Evolutionary conservation across 768 basidiomycete genomes (phyloP).

Genomic region (Suillus cothurnatus): DNA sequence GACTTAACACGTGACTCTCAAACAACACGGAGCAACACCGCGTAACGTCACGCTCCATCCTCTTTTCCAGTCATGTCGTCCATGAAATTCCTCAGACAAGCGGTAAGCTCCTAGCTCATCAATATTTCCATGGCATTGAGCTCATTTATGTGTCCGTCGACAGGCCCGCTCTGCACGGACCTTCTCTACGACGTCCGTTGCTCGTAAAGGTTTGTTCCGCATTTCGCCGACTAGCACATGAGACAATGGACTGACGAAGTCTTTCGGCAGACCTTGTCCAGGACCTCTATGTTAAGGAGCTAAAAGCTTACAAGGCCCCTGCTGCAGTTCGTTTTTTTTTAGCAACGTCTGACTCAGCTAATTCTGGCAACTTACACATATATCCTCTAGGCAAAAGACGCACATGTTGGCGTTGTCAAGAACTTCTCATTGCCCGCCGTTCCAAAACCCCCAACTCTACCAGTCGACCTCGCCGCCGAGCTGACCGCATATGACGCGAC

Average conservation of each 20-base stretch:
- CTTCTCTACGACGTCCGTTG: constrained; percentile 60
- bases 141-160: constrained; percentile 13
- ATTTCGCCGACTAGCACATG: constrained; percentile 23
- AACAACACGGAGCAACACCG: constrained; percentile 27
- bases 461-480: constrained; percentile 85
- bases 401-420: constrained; percentile 88
- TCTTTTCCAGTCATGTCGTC: constrained; percentile 62
- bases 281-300: constrained; percentile 88
- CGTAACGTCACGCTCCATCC: constrained; percentile 51
- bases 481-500: constrained; percentile 82
- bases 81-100: constrained; percentile 57
- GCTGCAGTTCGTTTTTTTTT: constrained; percentile 54
- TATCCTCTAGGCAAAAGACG: constrained; percentile 73
- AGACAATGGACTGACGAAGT: constrained; percentile 8
- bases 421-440: constrained; percentile 71
- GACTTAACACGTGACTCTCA: constrained; percentile 24
- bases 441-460: constrained; percentile 76
- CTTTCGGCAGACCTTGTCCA: constrained; percentile 76
- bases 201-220: constrained; percentile 61
- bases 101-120: constrained; percentile 26
- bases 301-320: constrained; percentile 86
- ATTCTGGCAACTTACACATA: not conserved
- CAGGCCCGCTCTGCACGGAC: constrained; percentile 59
- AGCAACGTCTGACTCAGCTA: not conserved
- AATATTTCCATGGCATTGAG: constrained; percentile 5